Base-by-base conservation (phyloP, 2,329 filamentous ascomycete genomes). In the Nemania serpens region DNA sequence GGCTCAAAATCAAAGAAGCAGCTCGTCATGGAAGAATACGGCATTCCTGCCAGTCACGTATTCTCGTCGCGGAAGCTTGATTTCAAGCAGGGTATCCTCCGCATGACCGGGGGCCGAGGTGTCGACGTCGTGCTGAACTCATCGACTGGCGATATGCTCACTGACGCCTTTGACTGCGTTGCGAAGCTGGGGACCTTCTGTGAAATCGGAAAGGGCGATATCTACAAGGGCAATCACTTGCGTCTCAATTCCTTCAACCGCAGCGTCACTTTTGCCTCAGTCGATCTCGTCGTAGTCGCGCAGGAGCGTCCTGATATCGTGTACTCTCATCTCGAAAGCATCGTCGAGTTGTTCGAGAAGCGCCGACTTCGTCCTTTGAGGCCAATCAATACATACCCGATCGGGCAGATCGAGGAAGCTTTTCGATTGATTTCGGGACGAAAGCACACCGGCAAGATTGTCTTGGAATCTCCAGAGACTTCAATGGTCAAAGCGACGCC, bases 391-490 rank as follows among this genome's bases (percentile, higher is more conserved):
- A 43, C 58, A 20, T 61, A 72, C 62, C 55, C 59, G 15, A 68
- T 69, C 11, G 62, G 57, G 1, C 52, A 73, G 2, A 68, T 76
- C 5, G 67, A 71, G 20, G 66, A 76, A 0, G 75, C 77, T 0
- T 77, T 81, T 61, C 68, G 75, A 4, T 71, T 74, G 7, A 76
- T 80, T 71, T 74, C 76, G 52, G 67, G 64, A 15, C 75, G 77
- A 0, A 69, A 71, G 1, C 78, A 79, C 51, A 73, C 76, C 0
- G 79, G 77, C 0, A 80, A 79, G 41, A 70, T 78, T 10, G 70
- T 78, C 6, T 48, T 70, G 15, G 63, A 59, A 22, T 59, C 61
- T 0, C 55, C 65, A 17, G 43, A 62, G 3, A n/a, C 63, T 2
- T 53, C 66, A 3, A 33, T 53, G 0, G 71, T 71, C 6, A 63